Conservation (phyloP, 352 stramenopile species). For the Phytophthora europaea region DNA sequence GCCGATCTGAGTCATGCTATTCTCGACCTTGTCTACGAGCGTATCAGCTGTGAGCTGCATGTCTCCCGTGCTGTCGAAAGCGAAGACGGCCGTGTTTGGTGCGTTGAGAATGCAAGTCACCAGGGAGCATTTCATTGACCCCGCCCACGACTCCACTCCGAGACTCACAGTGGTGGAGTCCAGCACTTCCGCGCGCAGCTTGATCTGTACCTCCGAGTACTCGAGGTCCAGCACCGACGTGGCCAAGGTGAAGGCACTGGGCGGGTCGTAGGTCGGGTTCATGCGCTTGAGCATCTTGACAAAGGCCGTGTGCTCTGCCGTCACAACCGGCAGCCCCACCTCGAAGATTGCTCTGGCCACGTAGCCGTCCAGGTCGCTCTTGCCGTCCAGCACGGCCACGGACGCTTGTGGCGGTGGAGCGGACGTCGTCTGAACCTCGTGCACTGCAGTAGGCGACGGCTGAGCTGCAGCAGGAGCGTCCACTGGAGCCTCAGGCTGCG, state of each 20-base stretch:
- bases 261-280: conserved; percentile 57
- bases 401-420: conserved; percentile 5
- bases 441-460: conserved; percentile 13
- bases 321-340: conserved; percentile 56
- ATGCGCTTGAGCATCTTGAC: conserved; percentile 72
- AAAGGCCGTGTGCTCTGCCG: conserved; percentile 72
- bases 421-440: conserved; percentile 42
- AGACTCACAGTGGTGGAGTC: conserved; percentile 61
- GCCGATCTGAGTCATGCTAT: conserved; percentile 66
- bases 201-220: conserved; percentile 69
- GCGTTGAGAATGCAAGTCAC: conserved; percentile 71
- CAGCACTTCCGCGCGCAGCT: conserved; percentile 64
- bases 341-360: conserved; percentile 70
- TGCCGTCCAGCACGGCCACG: conserved; percentile 52
- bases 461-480: not conserved
- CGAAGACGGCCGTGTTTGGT: conserved; percentile 56
- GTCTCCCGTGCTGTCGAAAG: conserved; percentile 69
- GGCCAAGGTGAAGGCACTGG: conserved; percentile 57
- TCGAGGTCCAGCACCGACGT: conserved; percentile 68
- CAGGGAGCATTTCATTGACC: conserved; percentile 52
- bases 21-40: conserved; percentile 68
- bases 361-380: conserved; percentile 63
- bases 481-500: not conserved
- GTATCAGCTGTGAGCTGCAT: conserved; percentile 53
- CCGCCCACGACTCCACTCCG: conserved; percentile 63